Evolutionary conservation across 176 grass and related monocot species (phyloP), one percentile per base, ranked within the genome.

Genomic region (Neostapfia colusana): DNA sequence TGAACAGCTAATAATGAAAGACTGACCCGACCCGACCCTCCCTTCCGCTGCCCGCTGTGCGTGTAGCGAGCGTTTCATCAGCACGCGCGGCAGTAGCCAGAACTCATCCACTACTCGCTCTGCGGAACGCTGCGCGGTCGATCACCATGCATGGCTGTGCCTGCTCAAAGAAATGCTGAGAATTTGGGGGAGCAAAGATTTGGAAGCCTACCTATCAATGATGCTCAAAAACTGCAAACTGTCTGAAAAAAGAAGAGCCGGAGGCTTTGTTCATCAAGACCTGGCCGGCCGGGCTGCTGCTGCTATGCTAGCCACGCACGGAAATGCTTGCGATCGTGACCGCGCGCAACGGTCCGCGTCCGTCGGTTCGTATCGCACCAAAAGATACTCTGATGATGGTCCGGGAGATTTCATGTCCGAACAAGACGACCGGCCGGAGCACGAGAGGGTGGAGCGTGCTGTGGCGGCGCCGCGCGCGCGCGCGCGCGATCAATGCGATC

Each of bases 351-450:
- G 55, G 2, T 31, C 69, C n/a, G 13, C 18, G 49, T 23, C 53
- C 20, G 72, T 69, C 69, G 72, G 38, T 70, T 81, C 86, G 57
- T 49, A 81, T 88, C 40, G 49, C 78, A 50, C 82, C 81, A 85
- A 81, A 50, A 81, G 86, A 89, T 88, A 56, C 60, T 10, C 53
- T 42, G 77, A 81, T 84, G 72, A 81, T 84, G 71, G 67, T n/a
- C 18, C 72, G 45, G 49, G 65, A 65, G 86, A 85, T 89, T 65
- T 76, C 63, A 57, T 70, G 76, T 56, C 76, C 57, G n/a, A 71
- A 77, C 66, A 58, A 59, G 72, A 65, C 58, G 77, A n/a, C 42
- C 34, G 18, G 71, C 31, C 61, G 67, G 74, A 77, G 73, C 80
- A 74, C 40, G 24, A 62, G 69, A 21, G 43, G 74, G 56, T 76